Conservation (phyloP, 108 stramenopile genomes). For the Skeletonema costatum region DNA sequence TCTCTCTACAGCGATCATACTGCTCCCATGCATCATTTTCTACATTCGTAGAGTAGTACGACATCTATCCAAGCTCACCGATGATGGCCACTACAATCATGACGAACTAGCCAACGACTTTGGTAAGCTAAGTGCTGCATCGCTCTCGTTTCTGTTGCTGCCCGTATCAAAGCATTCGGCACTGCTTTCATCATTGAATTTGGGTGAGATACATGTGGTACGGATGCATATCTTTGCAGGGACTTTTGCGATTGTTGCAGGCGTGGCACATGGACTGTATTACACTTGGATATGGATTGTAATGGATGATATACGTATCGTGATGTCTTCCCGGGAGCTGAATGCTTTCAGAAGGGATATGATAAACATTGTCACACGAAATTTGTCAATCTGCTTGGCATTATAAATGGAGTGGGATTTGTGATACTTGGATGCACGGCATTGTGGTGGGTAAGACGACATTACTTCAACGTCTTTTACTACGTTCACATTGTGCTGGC, state of each 20-base stretch:
- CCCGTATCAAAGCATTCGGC: conserved; percentile 5
- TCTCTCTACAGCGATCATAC: neutral
- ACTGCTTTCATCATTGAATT: neutral
- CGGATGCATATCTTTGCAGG: conserved; percentile 31
- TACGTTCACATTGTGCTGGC: conserved; percentile 28
- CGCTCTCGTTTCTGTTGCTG: conserved; percentile 10
- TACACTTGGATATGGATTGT: conserved; percentile 10
- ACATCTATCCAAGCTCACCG: neutral
- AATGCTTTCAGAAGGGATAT: neutral
- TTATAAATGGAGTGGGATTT: conserved; percentile 41
- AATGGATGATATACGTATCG: neutral
- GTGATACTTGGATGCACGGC: conserved; percentile 45
- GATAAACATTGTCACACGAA: conserved; percentile 6
- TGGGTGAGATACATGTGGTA: conserved; percentile 12
- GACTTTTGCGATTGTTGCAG: neutral
- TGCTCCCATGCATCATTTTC: neutral
- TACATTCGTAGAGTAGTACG: neutral
- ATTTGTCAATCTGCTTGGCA: conserved; percentile 51
- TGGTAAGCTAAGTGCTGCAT: conserved; percentile 17
- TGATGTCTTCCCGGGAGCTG: conserved; percentile 16
- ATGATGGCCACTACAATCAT: neutral
- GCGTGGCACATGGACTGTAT: conserved; percentile 14
- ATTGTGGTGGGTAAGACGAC: conserved; percentile 47
- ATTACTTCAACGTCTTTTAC: conserved; percentile 56
- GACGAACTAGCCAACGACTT: conserved; percentile 21